Evolutionary conservation across 108 stramenopile species (phyloP).

Genomic region (Asterionellopsis glacialis): DNA sequence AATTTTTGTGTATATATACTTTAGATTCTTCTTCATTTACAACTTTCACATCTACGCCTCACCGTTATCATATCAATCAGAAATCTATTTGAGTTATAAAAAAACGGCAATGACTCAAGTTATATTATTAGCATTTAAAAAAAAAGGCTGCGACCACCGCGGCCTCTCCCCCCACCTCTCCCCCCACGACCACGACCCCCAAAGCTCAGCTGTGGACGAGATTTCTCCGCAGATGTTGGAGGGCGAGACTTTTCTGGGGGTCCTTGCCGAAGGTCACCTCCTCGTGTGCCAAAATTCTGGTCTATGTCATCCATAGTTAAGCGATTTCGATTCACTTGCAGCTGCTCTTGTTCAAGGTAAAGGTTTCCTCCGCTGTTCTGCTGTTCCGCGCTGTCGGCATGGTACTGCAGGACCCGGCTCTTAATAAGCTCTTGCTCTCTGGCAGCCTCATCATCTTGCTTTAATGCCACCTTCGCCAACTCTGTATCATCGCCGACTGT

Average conservation of each 20-base stretch:
- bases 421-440: conserved; percentile 84
- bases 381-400: conserved; percentile 75
- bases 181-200: conserved; percentile 22
- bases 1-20: too few relatives aligned
- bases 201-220: conserved; percentile 20
- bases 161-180: conserved; percentile 23
- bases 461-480: conserved; percentile 68
- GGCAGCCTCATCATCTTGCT: conserved; percentile 81
- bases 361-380: conserved; percentile 64
- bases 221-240: not conserved
- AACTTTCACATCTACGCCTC: too few relatives aligned
- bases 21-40: too few relatives aligned
- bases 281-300: conserved; percentile 64
- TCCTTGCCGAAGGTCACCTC: conserved; percentile 21
- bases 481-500: conserved; percentile 80
- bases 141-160: conserved; percentile 1
- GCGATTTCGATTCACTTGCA: conserved; percentile 79
- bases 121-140: not conserved
- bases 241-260: conserved; percentile 22
- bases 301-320: conserved; percentile 79
- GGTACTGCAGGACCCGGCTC: conserved; percentile 77
- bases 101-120: not conserved
- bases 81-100: too few relatives aligned
- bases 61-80: too few relatives aligned
- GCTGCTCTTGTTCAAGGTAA: conserved; percentile 78